Percentiles rank a stretch among this genome's conserved stretches.
phyloP scores from a whole-genome alignment of 257 asterid genomes.

The Rehmannia glutinosa region DNA sequence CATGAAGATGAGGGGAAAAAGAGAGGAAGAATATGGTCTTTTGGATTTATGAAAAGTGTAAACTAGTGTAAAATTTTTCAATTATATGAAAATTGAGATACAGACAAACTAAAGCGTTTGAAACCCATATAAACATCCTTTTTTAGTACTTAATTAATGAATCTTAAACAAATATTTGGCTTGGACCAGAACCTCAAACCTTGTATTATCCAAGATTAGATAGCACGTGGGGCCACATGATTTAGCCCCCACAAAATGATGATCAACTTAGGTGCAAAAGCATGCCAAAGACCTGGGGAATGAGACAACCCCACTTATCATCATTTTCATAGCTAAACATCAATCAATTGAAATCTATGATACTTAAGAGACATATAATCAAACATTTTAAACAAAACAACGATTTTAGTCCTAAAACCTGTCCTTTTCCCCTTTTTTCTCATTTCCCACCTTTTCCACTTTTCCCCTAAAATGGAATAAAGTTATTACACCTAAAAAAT shows the following conservation, averaged over 20 bases:
- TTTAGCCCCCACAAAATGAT: background rate
- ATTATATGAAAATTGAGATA: too few relatives aligned
- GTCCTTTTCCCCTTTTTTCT: background rate
- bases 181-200: too few relatives aligned
- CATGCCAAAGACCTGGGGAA: slow-evolving; percentile 14
- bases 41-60: too few relatives aligned
- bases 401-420: background rate
- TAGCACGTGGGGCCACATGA: background rate
- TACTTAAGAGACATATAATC: background rate
- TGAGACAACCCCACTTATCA: slow-evolving; percentile 9
- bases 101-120: too few relatives aligned
- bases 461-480: background rate
- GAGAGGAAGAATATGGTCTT: too few relatives aligned
- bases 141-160: too few relatives aligned
- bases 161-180: too few relatives aligned
- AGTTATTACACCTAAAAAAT: slow-evolving; percentile 13
- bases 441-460: background rate
- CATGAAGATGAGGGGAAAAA: too few relatives aligned
- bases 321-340: slow-evolving; percentile 20
- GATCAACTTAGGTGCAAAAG: background rate
- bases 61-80: too few relatives aligned
- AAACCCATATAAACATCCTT: too few relatives aligned
- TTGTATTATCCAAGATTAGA: background rate
- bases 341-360: background rate
- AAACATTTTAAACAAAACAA: background rate